Evolutionary conservation across 169 alveolate genomes (phyloP).

Genomic region (Pseudocohnilembus persalinus): DNA sequence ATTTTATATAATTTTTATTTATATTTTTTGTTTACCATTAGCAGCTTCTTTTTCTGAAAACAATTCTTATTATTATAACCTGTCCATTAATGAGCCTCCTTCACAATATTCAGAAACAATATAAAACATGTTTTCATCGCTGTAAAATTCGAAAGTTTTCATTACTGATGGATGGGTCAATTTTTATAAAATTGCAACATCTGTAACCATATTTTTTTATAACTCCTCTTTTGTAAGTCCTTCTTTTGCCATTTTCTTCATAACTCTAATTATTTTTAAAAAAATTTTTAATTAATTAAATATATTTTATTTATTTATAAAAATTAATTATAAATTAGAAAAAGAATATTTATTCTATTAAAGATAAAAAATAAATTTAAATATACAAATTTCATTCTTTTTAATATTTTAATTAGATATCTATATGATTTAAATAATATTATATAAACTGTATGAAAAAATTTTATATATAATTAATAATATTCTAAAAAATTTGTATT

Average conservation of each 20-base stretch:
- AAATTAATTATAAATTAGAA: no score
- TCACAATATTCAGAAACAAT: slow-evolving; percentile 68
- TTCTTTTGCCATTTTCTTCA: slow-evolving; percentile 42
- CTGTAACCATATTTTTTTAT: slow-evolving; percentile 40
- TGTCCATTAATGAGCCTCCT: slow-evolving; percentile 71
- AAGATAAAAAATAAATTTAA: no score
- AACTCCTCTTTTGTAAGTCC: slow-evolving; percentile 32
- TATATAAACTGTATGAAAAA: no score
- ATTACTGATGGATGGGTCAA: slow-evolving; percentile 67
- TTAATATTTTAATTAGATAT: no score
- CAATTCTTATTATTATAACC: slow-evolving; percentile 51
- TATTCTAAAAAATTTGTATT: no score
- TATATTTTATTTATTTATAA: no score
- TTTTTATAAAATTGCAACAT: slow-evolving; percentile 46
- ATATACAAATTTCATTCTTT: no score
- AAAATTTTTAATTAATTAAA: no score
- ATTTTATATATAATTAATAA: no score
- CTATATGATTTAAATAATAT: no score
- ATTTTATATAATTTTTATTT: no score
- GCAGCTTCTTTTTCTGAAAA: slow-evolving; percentile 73
- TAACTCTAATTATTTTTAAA: slow-evolving; percentile 32
- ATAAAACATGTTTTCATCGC: slow-evolving; percentile 63
- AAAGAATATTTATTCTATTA: neutral
- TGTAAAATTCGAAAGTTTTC: slow-evolving; percentile 61
- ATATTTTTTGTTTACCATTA: neutral